Evolutionary conservation across 495 filamentous ascomycete species (phyloP).

Genomic region (Haplographium delicatum): DNA sequence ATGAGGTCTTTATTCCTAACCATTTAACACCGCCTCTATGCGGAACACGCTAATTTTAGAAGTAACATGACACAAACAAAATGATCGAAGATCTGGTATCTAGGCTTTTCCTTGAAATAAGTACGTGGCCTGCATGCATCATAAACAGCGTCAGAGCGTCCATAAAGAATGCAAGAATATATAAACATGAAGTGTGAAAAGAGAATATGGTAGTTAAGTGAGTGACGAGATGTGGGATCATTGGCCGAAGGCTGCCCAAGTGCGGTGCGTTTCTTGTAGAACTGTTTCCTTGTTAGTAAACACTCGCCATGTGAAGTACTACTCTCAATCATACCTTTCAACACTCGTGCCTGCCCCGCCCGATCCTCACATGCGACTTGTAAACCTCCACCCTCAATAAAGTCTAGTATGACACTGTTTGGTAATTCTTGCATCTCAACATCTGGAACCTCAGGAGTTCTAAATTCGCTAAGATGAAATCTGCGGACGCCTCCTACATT

Average conservation of each 20-base stretch:
- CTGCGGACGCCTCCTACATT: slow-evolving; percentile 50
- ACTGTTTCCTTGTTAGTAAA: slow-evolving; percentile 28
- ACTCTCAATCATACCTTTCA: slow-evolving; percentile 62
- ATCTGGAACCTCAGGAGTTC: slow-evolving; percentile 70
- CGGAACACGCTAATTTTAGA: slow-evolving; percentile 1
- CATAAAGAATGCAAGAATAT: background rate
- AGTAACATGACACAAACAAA: slow-evolving; percentile 11
- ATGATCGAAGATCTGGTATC: slow-evolving; percentile 24
- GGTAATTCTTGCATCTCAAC: slow-evolving; percentile 85
- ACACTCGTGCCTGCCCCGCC: slow-evolving; percentile 60
- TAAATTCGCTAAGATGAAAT: slow-evolving; percentile 79
- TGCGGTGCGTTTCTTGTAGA: slow-evolving; percentile 43
- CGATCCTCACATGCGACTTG: slow-evolving; percentile 82
- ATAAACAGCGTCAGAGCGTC: slow-evolving; percentile 1
- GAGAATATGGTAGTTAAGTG: background rate
- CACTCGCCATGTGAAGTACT: no score
- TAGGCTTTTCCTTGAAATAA: background rate
- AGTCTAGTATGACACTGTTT: slow-evolving; percentile 79
- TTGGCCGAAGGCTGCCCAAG: slow-evolving; percentile 34
- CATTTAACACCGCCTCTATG: background rate
- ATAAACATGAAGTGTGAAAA: slow-evolving; percentile 9
- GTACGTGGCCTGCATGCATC: slow-evolving; percentile 9
- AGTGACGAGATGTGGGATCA: slow-evolving; percentile 15
- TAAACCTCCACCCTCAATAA: slow-evolving; percentile 73
- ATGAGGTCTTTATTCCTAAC: background rate